Conservation (phyloP, 768 basidiomycete genomes). For the Leucocoprinus leucothites region DNA sequence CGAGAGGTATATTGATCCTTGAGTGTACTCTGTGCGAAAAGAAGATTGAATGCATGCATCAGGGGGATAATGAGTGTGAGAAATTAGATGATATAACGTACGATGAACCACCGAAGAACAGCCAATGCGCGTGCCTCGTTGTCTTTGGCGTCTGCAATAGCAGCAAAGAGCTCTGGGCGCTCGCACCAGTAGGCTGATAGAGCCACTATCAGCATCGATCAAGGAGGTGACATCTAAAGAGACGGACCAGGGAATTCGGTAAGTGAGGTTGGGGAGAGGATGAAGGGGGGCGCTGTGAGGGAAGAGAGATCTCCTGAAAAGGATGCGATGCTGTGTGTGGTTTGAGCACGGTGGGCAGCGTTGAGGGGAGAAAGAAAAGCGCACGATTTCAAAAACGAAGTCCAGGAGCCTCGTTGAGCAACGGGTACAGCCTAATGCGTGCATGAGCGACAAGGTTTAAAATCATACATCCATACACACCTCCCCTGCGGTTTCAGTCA, state of each 20-base stretch:
- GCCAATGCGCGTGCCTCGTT: conserved; percentile 66
- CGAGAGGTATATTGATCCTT: conserved; percentile 95
- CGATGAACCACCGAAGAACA: conserved; percentile 96
- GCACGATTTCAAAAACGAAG: conserved; percentile 87
- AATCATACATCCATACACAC: too few relatives aligned
- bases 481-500: conserved; percentile 26
- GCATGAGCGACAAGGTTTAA: too few relatives aligned
- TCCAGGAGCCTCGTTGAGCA: conserved; percentile 85
- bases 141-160: conserved; percentile 73
- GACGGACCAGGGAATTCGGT: conserved; percentile 85
- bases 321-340: conserved; percentile 61
- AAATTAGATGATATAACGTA: conserved; percentile 31
- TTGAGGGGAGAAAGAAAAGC: conserved; percentile 23
- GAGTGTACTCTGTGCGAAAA: conserved; percentile 87
- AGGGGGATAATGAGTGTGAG: not conserved
- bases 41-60: too few relatives aligned
- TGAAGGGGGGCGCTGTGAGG: conserved; percentile 86
- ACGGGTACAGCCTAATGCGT: conserved; percentile 65
- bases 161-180: conserved; percentile 84
- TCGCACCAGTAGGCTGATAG: conserved; percentile 92
- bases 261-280: conserved; percentile 85
- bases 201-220: not conserved
- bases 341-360: conserved; percentile 6
- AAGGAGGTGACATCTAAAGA: conserved; percentile 6
- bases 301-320: conserved; percentile 87